Conservation (phyloP, 2,329 filamentous ascomycete genomes). For the Colletotrichum simmondsii region DNA sequence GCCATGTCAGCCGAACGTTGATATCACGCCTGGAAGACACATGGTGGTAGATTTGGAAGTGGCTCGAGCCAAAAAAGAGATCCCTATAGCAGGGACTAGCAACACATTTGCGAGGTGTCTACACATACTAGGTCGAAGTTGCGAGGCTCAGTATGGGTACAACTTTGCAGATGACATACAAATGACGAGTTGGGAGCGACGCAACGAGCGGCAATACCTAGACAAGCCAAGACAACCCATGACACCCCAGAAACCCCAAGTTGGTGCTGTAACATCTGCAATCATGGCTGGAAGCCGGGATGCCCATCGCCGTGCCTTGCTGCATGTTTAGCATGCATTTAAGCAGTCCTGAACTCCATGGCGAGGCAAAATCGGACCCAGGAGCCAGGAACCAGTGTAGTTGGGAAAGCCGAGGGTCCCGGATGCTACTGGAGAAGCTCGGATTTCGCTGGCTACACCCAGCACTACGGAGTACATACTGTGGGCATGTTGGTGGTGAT, state of each 20-base stretch:
- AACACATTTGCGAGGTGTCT: not conserved
- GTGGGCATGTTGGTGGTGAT: constrained; percentile 4
- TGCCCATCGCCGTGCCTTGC: constrained; percentile 1
- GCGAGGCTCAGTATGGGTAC: not conserved
- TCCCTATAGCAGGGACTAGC: not conserved
- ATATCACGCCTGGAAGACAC: not conserved
- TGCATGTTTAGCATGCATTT: not conserved
- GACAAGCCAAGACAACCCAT: not conserved
- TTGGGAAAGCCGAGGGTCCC: not conserved
- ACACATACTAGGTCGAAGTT: too few relatives aligned
- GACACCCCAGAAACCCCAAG: not conserved
- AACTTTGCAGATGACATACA: not conserved
- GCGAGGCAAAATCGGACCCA: not conserved
- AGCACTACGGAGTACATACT: not conserved
- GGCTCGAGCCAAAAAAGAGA: not conserved
- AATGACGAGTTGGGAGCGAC: not conserved
- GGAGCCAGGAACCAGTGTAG: not conserved
- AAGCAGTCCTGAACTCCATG: not conserved
- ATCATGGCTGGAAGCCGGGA: constrained; percentile 17
- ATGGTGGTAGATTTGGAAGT: not conserved
- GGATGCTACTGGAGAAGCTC: not conserved
- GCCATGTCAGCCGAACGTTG: not conserved
- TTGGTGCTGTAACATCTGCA: not conserved
- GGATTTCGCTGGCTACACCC: not conserved
- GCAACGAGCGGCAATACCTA: not conserved